Evolutionary conservation across 805 yeast species (phyloP).

Genomic region (Candida fluviatilis): DNA sequence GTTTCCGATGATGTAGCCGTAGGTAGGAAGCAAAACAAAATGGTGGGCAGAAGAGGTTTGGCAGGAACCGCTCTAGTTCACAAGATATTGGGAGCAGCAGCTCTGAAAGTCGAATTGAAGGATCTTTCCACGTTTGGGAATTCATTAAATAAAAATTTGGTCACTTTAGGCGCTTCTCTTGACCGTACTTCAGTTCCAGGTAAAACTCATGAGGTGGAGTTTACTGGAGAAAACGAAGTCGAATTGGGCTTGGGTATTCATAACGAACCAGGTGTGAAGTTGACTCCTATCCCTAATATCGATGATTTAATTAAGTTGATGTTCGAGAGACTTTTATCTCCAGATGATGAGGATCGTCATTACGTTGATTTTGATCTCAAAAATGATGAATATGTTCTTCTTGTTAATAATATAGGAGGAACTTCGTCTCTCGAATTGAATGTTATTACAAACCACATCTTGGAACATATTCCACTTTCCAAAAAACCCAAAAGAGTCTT

Average conservation of each 20-base stretch:
- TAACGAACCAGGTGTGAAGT: slow-evolving; percentile 79
- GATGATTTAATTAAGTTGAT: slow-evolving; percentile 54
- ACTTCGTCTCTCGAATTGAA: slow-evolving; percentile 75
- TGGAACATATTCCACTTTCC: slow-evolving; percentile 45
- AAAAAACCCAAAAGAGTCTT: slow-evolving; percentile 67
- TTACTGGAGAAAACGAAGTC: slow-evolving; percentile 57
- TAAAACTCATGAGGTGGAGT: slow-evolving; percentile 41
- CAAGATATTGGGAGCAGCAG: slow-evolving; percentile 76
- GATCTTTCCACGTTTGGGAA: slow-evolving; percentile 55
- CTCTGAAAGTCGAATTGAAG: slow-evolving; percentile 17
- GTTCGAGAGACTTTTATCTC: slow-evolving; percentile 57
- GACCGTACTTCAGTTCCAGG: slow-evolving; percentile 93
- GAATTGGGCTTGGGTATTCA: slow-evolving; percentile 96
- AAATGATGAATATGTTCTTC: slow-evolving; percentile 60
- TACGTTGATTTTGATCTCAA: slow-evolving; percentile 64
- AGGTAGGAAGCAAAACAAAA: slow-evolving; percentile 81
- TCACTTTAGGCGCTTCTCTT: slow-evolving; percentile 84
- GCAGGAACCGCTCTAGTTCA: slow-evolving; percentile 90
- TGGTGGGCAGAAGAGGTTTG: slow-evolving; percentile 91
- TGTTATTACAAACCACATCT: slow-evolving; percentile 62
- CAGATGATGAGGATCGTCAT: slow-evolving; percentile 69
- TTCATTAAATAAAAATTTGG: slow-evolving; percentile 59
- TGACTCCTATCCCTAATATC: slow-evolving; percentile 66
- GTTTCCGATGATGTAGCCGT: slow-evolving; percentile 95
- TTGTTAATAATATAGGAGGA: slow-evolving; percentile 88